phyloP scores from a whole-genome alignment of 2,329 filamentous ascomycete genomes.

The Dactylellina drechsleri region DNA sequence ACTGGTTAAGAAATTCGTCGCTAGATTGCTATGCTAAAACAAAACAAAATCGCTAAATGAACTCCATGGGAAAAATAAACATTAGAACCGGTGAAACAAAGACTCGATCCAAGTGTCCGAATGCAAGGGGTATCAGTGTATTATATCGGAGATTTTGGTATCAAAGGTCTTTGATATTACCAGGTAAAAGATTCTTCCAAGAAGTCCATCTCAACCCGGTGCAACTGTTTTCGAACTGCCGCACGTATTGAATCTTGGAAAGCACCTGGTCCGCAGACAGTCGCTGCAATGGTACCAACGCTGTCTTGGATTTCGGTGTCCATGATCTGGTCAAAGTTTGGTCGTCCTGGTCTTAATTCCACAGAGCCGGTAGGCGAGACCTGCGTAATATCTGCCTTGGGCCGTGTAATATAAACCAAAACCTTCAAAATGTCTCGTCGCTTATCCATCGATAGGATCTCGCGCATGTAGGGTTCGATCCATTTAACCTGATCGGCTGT shows the following conservation, averaged over 20 bases:
- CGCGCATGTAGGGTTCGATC: slow-evolving; percentile 67
- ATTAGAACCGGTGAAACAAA: slow-evolving; percentile 32
- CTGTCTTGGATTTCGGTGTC: slow-evolving; percentile 83
- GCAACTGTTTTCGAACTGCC: slow-evolving; percentile 73
- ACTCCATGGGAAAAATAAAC: slow-evolving; percentile 30
- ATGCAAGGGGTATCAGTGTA: slow-evolving; percentile 7
- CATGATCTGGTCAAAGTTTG: slow-evolving; percentile 82
- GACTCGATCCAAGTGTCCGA: slow-evolving; percentile 30
- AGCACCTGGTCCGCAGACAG: slow-evolving; percentile 79
- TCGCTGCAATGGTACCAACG: slow-evolving; percentile 87
- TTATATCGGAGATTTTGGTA: slow-evolving; percentile 27
- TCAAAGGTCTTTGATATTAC: slow-evolving; percentile 61
- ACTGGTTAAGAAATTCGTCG: slow-evolving; percentile 15
- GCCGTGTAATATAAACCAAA: slow-evolving; percentile 88
- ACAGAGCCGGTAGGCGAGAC: slow-evolving; percentile 80
- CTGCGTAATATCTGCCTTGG: slow-evolving; percentile 83
- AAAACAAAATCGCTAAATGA: slow-evolving; percentile 37
- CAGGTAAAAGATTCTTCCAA: slow-evolving; percentile 80
- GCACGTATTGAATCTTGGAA: slow-evolving; percentile 79
- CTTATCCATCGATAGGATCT: slow-evolving; percentile 79
- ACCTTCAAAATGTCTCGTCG: slow-evolving; percentile 85
- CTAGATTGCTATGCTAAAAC: slow-evolving; percentile 26
- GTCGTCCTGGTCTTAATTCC: slow-evolving; percentile 90
- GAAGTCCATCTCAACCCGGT: slow-evolving; percentile 76
- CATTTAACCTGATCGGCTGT: slow-evolving; percentile 58